These are phyloP conservation scores for Colletotrichum sp. DNA, from an alignment of 2,329 filamentous ascomycete species.

Conservation along the genomic window DNA sequence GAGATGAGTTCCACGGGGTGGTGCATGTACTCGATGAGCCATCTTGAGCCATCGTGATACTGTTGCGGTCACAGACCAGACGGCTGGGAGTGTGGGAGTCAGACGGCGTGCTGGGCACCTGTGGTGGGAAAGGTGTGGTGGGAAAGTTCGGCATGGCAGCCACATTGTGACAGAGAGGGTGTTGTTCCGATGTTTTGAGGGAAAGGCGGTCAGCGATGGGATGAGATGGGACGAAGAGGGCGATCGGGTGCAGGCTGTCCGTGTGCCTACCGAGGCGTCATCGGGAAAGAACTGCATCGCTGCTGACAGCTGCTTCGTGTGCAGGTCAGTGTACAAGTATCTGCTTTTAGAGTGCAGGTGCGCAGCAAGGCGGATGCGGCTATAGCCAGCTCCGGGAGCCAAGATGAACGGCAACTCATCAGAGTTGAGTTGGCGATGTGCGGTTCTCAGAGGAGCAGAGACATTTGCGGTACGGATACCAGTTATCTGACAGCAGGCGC, in stretches of 20 bases:
- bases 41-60: constrained; percentile 6
- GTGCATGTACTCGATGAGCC: background rate
- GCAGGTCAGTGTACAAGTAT: background rate
- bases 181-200: background rate
- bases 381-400: background rate
- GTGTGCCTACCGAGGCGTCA: background rate
- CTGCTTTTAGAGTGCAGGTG: background rate
- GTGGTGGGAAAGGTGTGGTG: background rate
- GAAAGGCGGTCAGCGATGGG: constrained; percentile 4
- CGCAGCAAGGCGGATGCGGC: background rate
- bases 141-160: background rate
- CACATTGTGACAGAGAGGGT: background rate
- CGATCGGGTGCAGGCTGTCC: background rate
- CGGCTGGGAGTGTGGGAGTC: background rate
- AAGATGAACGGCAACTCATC: background rate
- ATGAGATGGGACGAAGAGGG: background rate
- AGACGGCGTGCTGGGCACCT: background rate
- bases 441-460: background rate
- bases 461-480: background rate
- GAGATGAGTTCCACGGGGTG: background rate
- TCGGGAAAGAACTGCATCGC: background rate
- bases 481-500: background rate
- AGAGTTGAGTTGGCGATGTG: background rate
- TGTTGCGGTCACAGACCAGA: background rate
- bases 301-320: background rate